phyloP scores from a whole-genome alignment of 1,284 basidiomycete species.

The Tylopilus sp. region DNA sequence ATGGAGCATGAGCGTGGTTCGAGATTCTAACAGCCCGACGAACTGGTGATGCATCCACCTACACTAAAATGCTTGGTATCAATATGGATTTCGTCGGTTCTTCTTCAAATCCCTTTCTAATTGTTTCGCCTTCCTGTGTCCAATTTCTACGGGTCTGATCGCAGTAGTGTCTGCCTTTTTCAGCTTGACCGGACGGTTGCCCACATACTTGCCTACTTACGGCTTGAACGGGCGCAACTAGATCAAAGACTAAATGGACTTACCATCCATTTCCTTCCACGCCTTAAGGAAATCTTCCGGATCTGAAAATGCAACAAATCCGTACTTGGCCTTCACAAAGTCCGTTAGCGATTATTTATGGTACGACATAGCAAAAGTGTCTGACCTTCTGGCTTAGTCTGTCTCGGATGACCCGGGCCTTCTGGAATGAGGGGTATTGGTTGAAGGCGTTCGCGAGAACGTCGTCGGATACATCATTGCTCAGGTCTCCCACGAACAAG shows the following conservation, averaged over 20 bases:
- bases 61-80: constrained; percentile 17
- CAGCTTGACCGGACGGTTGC: constrained; percentile 89
- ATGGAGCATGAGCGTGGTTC: constrained; percentile 20
- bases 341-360: neutral
- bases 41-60: constrained; percentile 22
- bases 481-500: constrained; percentile 96
- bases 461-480: constrained; percentile 97
- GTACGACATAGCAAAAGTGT: neutral
- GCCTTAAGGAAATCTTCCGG: constrained; percentile 98
- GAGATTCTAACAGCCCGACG: constrained; percentile 23
- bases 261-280: constrained; percentile 99
- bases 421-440: constrained; percentile 89
- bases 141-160: constrained; percentile 90
- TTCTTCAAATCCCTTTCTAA: constrained; percentile 79
- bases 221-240: constrained; percentile 9
- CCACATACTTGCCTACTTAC: constrained; percentile 88
- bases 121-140: constrained; percentile 82
- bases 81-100: constrained; percentile 76
- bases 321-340: constrained; percentile 80
- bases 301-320: constrained; percentile 97
- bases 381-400: constrained; percentile 82
- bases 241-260: constrained; percentile 25
- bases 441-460: constrained; percentile 89
- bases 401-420: constrained; percentile 93
- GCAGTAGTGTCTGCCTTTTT: constrained; percentile 82